A percentile compares a stretch with the other conserved stretches of the same genome.
Evolutionary conservation across 176 grass and related monocot species (phyloP).

Genomic region (Saccharum officinarum): DNA sequence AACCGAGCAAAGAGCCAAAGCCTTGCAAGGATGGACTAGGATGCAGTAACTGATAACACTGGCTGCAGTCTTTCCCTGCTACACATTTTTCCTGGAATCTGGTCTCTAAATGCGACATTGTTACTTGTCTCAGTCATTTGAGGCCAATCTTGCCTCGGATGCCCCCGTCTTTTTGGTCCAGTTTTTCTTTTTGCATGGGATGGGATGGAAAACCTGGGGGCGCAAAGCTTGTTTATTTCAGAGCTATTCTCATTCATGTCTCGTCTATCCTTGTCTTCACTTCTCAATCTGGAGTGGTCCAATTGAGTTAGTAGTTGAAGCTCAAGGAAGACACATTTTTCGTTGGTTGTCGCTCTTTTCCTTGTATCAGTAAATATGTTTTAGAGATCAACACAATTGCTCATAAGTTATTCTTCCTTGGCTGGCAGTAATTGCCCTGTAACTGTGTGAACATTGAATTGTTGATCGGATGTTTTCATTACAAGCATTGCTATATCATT

Average conservation of each 20-base stretch:
- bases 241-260: not conserved
- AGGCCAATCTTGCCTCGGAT: not conserved
- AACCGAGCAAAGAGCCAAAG: too few species aligned
- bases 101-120: not conserved
- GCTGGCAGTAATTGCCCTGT: not conserved
- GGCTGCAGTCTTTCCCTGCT: too few species aligned
- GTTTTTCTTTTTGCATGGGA: not conserved
- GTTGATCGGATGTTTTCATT: not conserved
- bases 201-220: not conserved
- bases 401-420: not conserved
- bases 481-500: not conserved
- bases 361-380: not conserved
- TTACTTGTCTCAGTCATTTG: not conserved
- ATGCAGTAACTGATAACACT: not conserved
- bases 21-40: not conserved
- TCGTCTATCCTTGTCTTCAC: not conserved
- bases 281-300: not conserved
- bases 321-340: not conserved
- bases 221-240: not conserved
- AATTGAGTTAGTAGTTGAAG: too few species aligned
- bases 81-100: conserved; percentile 3
- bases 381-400: not conserved
- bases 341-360: not conserved
- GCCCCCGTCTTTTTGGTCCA: not conserved
- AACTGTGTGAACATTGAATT: not conserved